Base-by-base conservation (phyloP, 495 filamentous ascomycete genomes). In the Chaetomidium leptoderma region DNA sequence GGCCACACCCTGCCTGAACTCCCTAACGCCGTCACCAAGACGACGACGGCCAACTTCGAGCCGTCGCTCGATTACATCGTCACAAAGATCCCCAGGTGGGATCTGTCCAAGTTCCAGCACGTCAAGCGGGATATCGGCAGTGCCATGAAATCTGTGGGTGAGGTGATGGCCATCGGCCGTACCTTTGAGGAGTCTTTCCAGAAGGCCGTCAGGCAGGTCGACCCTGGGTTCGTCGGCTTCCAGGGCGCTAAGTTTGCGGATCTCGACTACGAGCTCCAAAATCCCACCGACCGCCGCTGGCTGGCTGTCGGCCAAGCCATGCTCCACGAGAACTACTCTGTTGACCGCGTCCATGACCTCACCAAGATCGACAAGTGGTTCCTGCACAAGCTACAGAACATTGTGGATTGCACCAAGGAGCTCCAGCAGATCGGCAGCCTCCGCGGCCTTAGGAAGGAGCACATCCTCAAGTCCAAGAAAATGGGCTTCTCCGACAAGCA, bases 171-270 rank as follows among this genome's bases (percentile, higher is more conserved):
- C 50, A 98, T 98, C 72, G 92, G 92, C 59, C 84, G 92, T 69
- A 97, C 93, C 37, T 98, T 96, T 63, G 93, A 98, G 73, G 92
- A 98, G 76, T 95, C 90, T n/a, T 92, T 98, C 72, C 92, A 98
- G 73, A 98, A 98, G 76, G 92, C 92, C 60, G 92, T 96, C 66
- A 86, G 92, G 44, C 91, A 96, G 77, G 92, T 98, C 57, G 92
- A 98, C 70, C 92, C 92, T 53, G 83, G 81, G 59, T 98, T 86
- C 71, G 70, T 92, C 59, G 92, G 92, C 62, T 92, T 98, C 77
- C 93, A 98, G 78, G 92, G 92, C 54, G 93, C 87, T 66, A 83
- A 92, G 64, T 98, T 97, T 66, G 91, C 95, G 19, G 82, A 97
- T 65, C 81, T 98, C 21, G 93, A 98, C 69, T 87, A 91, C 49